Base-by-base conservation (phyloP, 2,329 filamentous ascomycete genomes). In the Clarireedia sp. region DNA sequence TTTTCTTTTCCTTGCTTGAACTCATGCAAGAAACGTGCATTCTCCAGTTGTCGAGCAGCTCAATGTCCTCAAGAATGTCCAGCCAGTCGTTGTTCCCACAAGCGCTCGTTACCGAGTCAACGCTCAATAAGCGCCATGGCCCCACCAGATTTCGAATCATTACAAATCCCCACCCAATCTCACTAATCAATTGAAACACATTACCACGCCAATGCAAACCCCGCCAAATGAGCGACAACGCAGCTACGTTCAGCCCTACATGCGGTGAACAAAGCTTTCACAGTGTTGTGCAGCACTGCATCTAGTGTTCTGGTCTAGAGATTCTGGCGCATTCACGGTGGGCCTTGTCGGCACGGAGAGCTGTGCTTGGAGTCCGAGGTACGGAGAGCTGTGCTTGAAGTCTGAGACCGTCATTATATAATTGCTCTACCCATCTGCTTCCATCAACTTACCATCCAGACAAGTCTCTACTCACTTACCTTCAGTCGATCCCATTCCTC, bases 81-180 rank as follows among this genome's bases (percentile, higher is more conserved):
- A 33, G 3, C 12, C 29, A 33, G 29, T 5, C 12, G 3, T 33
- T 10, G 29, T 12, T 12, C 29, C 29, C 12, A 5, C 4, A 33
- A 33, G 29, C 29, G 29, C 10, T 12, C 29, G 29, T 33, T 33
- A 33, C 29, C 10, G 29, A 5, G 29, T 33, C 29, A 33, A 33
- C 29, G 38, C 17, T 9, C 38, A 41, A 17, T 24, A 46, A 26
- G 51, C 33, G 12, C 24, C 17, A 33, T 36, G 19, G 2, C 19
- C 19, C 6, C 6, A 12, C 9, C 3, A 10, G 24, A 45, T 45
- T 51, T 44, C 40, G 43, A 14, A 48, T 29, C 16, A 53, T 53
- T 53, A 53, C 43, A 29, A 53, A 53, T 53, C 43, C n/a, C 7
- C 12, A 29, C 51, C 43, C 29, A 16, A 26, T 48, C n/a, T 29